A percentile compares a stretch with the other conserved stretches of the same genome.
Conservation (phyloP, 495 filamentous ascomycete genomes). For the Tuber borchii region DNA sequence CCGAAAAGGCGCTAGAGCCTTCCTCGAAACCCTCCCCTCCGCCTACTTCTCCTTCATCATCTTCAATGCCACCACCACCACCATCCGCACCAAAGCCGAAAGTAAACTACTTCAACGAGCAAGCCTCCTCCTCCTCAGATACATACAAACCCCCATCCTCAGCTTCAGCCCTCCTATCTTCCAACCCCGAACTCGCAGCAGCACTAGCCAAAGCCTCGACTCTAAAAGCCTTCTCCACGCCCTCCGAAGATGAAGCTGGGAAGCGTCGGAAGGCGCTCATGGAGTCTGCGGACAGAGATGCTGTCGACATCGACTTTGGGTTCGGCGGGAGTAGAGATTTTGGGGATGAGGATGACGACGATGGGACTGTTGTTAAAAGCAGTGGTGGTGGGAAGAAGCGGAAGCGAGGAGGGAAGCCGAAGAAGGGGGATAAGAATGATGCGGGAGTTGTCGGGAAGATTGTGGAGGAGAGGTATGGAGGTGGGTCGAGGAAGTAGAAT, state of each 20-base stretch:
- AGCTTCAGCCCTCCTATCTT: constrained; percentile 53
- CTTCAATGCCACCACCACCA: constrained; percentile 46
- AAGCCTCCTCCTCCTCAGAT: constrained; percentile 10
- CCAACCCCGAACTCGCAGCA: constrained; percentile 72
- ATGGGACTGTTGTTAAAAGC: constrained; percentile 26
- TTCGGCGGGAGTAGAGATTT: constrained; percentile 70
- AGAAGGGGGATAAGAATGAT: constrained; percentile 51
- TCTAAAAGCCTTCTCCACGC: constrained; percentile 52
- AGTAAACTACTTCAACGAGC: constrained; percentile 42
- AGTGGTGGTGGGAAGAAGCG: constrained; percentile 25
- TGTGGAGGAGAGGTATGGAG: constrained; percentile 54
- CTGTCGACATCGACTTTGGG: constrained; percentile 87
- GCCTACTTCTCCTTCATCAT: constrained; percentile 13
- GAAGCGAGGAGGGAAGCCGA: constrained; percentile 26
- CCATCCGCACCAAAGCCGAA: constrained; percentile 39
- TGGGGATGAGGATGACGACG: constrained; percentile 41
- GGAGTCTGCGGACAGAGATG: constrained; percentile 69
- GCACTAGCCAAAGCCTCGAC: constrained; percentile 78
- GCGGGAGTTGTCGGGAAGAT: constrained; percentile 49
- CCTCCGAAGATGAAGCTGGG: constrained; percentile 48
- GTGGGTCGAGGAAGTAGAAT: constrained; percentile 17
- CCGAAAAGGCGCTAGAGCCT: neutral
- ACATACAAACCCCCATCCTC: constrained; percentile 45
- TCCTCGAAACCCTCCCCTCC: neutral
- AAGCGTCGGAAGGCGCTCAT: constrained; percentile 68